Evolutionary conservation across 139 green algal genomes (phyloP), one percentile per base, ranked within the genome.

Genomic region (Tetradesmus obliquus): DNA sequence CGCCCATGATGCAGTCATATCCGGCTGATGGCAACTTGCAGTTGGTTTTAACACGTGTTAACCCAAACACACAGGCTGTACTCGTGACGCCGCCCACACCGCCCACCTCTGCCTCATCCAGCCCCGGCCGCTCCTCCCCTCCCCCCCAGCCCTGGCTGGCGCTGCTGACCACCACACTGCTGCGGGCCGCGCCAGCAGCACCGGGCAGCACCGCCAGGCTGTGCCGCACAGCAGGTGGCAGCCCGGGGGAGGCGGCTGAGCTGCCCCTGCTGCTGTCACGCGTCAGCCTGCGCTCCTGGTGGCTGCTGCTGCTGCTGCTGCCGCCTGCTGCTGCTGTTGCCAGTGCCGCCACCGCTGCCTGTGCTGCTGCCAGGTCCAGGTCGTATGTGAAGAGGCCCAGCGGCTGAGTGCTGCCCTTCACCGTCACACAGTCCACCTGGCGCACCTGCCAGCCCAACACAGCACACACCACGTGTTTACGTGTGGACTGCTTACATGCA

Each of bases 341-440:
- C 9, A 72, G 45, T 20, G 22, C 60, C 57, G 13, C 12, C 3
- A 84, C 2, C 69, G 24, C n/a, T 58, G 60, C 81, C 83, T 88
- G 32, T 69, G 89, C 89, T 79, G 82, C 81, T 17, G 22, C 13
- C 17, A 84, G 74, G 60, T 94, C 92, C 55, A 96, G 87, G 91
- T 98, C 96, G 89, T 97, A 97, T 0, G 97, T 98, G 96, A 94
- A 99, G 22, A 99, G 91, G 3, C 94, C 95, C 89, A 98, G 93
- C 2, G 97, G 97, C 86, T 97, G 91, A 8, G 91, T 96, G 91
- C 95, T 97, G 92, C 98, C 98, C 91, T 99, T 99, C 32, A 99
- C 97, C 0, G 95, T 98, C 7, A 99, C 97, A 69, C 93, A 94
- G 94, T 99, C 98, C 24, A 99, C 97, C 91, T 98, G 96, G n/a